Base-by-base conservation (phyloP, 495 filamentous ascomycete species). In the Hypoxylon fragiforme region DNA sequence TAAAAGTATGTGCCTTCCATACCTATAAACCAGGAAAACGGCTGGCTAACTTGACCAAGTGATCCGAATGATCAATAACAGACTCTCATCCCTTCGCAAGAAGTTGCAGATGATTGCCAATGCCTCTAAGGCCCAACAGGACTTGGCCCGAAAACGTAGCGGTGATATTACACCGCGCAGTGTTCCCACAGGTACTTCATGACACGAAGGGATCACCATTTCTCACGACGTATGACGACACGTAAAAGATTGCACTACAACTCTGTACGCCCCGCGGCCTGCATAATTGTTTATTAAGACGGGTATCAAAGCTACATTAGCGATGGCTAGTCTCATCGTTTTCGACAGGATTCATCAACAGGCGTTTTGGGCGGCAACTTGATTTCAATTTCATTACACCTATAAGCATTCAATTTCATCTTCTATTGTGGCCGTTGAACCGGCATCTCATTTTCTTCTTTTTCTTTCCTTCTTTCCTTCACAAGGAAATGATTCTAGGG, bases 1-100 rank as follows among this genome's bases (percentile, higher is more conserved):
- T 39, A 91, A 88, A 66, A 73, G 88, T 91, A 63, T 36, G 69
- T 54, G 1, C 20, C 9, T 36, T 11, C 12, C 44, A 4, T 41
- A 3, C 3, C 14, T 16, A 6, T 15, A 7, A 35, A 11, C 7
- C 15, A 50, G 6, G 21, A 31, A 46, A 14, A 22, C 18, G 1
- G 16, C 13, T 12, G 39, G 35, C 57, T 67, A 53, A 69, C 58
- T 11, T 20, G 16, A 21, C 24, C 6, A 44, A 78, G 75, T 78
- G 73, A 75, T 78, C 36, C 59, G 70, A 19, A 78, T 78, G 75
- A 70, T 76, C 42, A 72, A 63, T 31, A 41, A 45, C 30, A 64
- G 75, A 42, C 69, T 77, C 15, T 30, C 60, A 12, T 61, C 62
- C 7, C 68, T 78, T 35, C 73, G 70, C 44, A 76, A 76, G 58